Evolutionary conservation across 257 asterid genomes (phyloP), one percentile per base, ranked within the genome.

Genomic region (Solanum raphanifolium): DNA sequence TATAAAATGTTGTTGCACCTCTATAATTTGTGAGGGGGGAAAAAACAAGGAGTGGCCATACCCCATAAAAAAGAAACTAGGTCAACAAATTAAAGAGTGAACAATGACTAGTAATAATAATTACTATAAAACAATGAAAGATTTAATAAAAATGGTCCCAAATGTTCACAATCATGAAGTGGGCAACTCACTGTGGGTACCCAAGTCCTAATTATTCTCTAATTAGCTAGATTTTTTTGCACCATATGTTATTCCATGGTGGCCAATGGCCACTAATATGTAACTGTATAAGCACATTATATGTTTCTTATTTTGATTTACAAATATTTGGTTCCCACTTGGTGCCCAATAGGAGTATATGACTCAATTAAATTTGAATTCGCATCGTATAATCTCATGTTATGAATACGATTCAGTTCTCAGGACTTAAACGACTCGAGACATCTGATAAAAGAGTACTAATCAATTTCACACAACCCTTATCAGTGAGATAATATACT

Each of bases 321-420:
- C 66, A 20, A 48, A 58, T 20, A 58, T 58, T 7, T 58, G 65
- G n/a, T 55, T 18, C 16, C 71, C 71, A 62, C 72, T 65, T 25
- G 34, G 34, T 12, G 73, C 4, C 31, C 73, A 11, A 25, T 66
- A 25, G 21, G 23, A 52, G 23, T 52, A 55, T 18, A 55, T 52
- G 73, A 25, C 34, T 4, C 9, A 25, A 11, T 65, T 65, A n/a
- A 65, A 65, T 65, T 5, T 0, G 7, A 23, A n/a, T 11, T n/a
- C 0, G 0, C 0, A 3, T n/a, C 0, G 2, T 10, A 65, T 13
- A 27, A 0, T 2, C 1, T 72, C 25, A 31, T 9, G 6, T 71
- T 31, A 9, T 0, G 41, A 2, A 29, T 34, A 72, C 1, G 16
- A 29, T 1, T 34, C 13, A 31, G 5, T 31, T 71, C 21, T 69